Conservation (phyloP, 305 asterid species). For the Fraxinus paxiana region DNA sequence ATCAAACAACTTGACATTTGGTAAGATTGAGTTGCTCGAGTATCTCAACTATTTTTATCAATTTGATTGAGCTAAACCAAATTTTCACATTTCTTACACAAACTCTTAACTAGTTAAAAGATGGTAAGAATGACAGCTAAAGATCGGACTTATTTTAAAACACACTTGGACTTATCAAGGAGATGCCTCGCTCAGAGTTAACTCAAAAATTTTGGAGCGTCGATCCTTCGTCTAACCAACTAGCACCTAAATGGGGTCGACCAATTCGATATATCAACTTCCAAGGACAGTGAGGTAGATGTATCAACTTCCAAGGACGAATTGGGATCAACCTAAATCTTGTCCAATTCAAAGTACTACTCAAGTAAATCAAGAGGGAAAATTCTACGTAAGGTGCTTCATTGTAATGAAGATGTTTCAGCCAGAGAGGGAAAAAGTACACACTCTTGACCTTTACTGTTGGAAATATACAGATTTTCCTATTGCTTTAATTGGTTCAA, state of each 20-base stretch:
- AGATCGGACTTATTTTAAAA: background rate
- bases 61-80: background rate
- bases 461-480: no score
- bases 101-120: background rate
- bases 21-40: background rate
- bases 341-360: background rate
- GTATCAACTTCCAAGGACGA: background rate
- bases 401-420: background rate
- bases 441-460: no score
- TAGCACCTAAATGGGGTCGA: background rate
- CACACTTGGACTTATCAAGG: background rate
- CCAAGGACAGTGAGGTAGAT: background rate
- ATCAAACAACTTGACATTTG: background rate
- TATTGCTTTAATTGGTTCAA: no score
- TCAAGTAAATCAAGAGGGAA: background rate
- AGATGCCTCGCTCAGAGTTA: background rate
- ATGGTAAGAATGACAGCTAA: background rate
- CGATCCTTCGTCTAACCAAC: background rate
- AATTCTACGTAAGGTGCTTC: background rate
- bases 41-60: background rate
- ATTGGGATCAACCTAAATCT: background rate
- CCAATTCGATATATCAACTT: background rate
- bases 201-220: background rate
- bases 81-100: background rate
- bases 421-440: background rate